phyloP scores from a whole-genome alignment of 768 basidiomycete genomes.

The Pisolithus marmoratus region DNA sequence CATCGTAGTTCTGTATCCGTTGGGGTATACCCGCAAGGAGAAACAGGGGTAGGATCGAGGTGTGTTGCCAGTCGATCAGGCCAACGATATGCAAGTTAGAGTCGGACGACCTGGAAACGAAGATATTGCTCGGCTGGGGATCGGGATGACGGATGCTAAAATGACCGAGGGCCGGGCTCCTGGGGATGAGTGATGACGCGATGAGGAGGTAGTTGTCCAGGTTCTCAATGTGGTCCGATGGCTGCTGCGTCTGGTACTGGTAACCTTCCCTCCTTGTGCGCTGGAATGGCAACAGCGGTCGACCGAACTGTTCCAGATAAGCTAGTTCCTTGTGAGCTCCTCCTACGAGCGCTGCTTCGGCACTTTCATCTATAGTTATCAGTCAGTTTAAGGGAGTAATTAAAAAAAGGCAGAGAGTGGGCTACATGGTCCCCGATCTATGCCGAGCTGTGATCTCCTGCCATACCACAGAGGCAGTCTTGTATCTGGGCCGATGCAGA shows the following conservation, averaged over 20 bases:
- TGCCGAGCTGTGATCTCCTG: constrained; percentile 43
- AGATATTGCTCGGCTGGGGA: constrained; percentile 41
- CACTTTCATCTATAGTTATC: background rate
- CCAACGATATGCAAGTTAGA: constrained; percentile 35
- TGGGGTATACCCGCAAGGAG: constrained; percentile 43
- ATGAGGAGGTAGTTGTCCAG: constrained; percentile 35
- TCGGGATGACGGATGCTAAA: constrained; percentile 48
- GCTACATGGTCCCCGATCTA: constrained; percentile 50
- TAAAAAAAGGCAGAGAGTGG: constrained; percentile 30
- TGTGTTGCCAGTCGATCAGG: constrained; percentile 52
- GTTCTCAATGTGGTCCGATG: constrained; percentile 45
- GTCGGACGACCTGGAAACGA: constrained; percentile 41
- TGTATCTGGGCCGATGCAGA: constrained; percentile 43
- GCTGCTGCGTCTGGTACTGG: constrained; percentile 42
- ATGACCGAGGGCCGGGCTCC: constrained; percentile 29
- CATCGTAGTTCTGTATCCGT: constrained; percentile 43
- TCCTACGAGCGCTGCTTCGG: background rate
- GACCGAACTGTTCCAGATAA: background rate
- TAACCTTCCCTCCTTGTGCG: constrained; percentile 33
- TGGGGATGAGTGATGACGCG: constrained; percentile 35
- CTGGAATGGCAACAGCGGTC: background rate
- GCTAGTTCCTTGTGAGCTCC: background rate
- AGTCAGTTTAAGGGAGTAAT: background rate
- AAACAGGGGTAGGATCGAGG: constrained; percentile 47
- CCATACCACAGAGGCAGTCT: constrained; percentile 44